Evolutionary conservation across 2,329 filamentous ascomycete genomes (phyloP), one percentile per base, ranked within the genome.

Genomic region (Pseudocercospora vitis): DNA sequence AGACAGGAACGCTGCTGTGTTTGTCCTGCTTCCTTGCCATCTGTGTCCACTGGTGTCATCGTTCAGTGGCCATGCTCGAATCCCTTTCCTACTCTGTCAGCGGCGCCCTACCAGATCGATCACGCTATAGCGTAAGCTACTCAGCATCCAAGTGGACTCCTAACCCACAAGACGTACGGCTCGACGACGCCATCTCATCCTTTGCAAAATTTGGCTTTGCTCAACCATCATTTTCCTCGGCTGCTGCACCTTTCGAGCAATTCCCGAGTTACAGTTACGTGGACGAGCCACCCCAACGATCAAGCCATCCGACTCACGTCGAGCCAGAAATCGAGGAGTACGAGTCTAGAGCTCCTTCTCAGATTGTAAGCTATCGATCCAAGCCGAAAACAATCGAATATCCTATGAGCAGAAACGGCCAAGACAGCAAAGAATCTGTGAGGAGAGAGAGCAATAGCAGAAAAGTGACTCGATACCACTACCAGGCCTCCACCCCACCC

Each of bases 121-220:
- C 50, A n/a, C 42, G 32, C 23, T 53, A 53, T 33, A 47, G 46
- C 32, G 12, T 48, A 7, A 48, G 44, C 32, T 53, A 42, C 33
- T 39, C 50, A 19, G 46, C 31, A 16, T 33, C 46, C 2, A 48
- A 37, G 37, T 48, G 46, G 46, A 23, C 18, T 9, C 46, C 46
- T 1, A 31, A 33, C 11, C 14, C 46, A 35, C 32, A 24, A 35
- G 32, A 37, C 18, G 18, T 48, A 16, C 29, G 31, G 26, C n/a
- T 48, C 7, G 46, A 48, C 46, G 46, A 37, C 37, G 46, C 46
- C 8, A 48, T 48, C 28, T 21, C 31, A 14, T 33, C 19, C 4
- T 48, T 48, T 14, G 46, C 46, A 7, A 45, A 31, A 16, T 12
- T 45, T 7, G 42, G 42, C 24, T 31, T 45, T 24, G 14, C 19